These are phyloP conservation scores for Cladosporium austrohemisphaericum DNA, from an alignment of 2,329 filamentous ascomycete species.

Conservation along the genomic window DNA sequence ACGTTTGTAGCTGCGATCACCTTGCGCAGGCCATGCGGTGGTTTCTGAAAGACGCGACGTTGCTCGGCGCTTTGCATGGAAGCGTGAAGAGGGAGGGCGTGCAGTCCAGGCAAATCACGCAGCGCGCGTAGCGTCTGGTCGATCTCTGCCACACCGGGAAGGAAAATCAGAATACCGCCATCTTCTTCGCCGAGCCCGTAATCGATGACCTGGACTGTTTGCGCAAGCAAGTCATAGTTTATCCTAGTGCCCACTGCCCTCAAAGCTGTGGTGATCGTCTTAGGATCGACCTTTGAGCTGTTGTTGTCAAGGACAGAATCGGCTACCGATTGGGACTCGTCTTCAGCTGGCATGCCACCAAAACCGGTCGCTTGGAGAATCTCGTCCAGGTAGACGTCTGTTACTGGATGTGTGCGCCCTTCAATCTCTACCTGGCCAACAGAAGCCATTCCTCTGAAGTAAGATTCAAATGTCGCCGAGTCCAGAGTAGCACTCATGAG, in stretches of 20 bases:
- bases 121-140: slow-evolving; percentile 71
- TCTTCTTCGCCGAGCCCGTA: slow-evolving; percentile 66
- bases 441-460: slow-evolving; percentile 57
- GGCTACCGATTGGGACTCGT: slow-evolving; percentile 33
- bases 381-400: slow-evolving; percentile 87
- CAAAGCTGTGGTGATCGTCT: slow-evolving; percentile 38
- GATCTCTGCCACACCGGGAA: slow-evolving; percentile 90
- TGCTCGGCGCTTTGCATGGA: slow-evolving; percentile 87
- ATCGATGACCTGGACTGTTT: slow-evolving; percentile 79
- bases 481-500: slow-evolving; percentile 97
- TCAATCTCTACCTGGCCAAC: slow-evolving; percentile 84
- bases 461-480: slow-evolving; percentile 75
- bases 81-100: slow-evolving; percentile 85
- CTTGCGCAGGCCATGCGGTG: slow-evolving; percentile 80
- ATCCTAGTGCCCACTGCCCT: slow-evolving; percentile 65
- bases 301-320: slow-evolving; percentile 39
- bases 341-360: slow-evolving; percentile 42
- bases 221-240: slow-evolving; percentile 82
- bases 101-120: slow-evolving; percentile 60
- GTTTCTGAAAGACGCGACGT: slow-evolving; percentile 72
- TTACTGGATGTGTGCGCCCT: slow-evolving; percentile 83
- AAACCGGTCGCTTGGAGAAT: slow-evolving; percentile 78
- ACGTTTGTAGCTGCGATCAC: slow-evolving; percentile 95
- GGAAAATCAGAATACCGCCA: slow-evolving; percentile 90
- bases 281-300: slow-evolving; percentile 19